Evolutionary conservation across 148 eudicot genomes (phyloP), one percentile per base, ranked within the genome.

Genomic region (Vaccinium darrowii): DNA sequence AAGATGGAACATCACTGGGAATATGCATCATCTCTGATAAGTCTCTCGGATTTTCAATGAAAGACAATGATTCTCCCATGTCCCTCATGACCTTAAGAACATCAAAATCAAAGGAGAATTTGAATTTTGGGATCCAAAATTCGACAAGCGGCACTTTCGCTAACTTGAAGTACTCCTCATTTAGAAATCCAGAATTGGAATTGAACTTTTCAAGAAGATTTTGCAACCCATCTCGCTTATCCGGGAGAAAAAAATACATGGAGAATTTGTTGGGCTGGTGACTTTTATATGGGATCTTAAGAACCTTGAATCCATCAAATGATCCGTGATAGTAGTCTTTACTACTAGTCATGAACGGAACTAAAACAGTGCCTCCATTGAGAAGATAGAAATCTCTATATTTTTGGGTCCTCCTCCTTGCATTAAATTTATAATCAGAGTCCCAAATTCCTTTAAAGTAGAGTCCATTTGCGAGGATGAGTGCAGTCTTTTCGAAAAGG

Each of bases 71-170:
- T 10, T 79, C 23, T 15, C 86, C 87, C 58, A 87, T 11, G 5
- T 54, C 36, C 27, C 19, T 36, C 84, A 87, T 84, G 9, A 51
- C 49, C 1, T 53, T 33, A 18, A 5, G 3, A 18, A 49, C 30
- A 57, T 69, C 79, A 1, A 18, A 65, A 0, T 11, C 62, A 14
- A 49, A 75, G 6, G 84, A 53, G 58, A 87, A 73, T 33, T 84
- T 87, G 12, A 87, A 87, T 58, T 87, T 87, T 7, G 88, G 75
- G 8, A 71, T 71, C 75, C 75, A 71, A 71, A 71, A 11, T 25
- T 30, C 16, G 15, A 27, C 75, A 71, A 71, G 75, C 0, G 12
- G 1, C 39, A 9, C 47, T 71, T 25, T 4, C 7, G 0, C 14
- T 33, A 71, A 25, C 39, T 30, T 71, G 36, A 30, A 30, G 5